Evolutionary conservation across 371 early-diverging fungal genomes (phyloP), one percentile per base, ranked within the genome.

Genomic region (Rhizopus delemar): DNA sequence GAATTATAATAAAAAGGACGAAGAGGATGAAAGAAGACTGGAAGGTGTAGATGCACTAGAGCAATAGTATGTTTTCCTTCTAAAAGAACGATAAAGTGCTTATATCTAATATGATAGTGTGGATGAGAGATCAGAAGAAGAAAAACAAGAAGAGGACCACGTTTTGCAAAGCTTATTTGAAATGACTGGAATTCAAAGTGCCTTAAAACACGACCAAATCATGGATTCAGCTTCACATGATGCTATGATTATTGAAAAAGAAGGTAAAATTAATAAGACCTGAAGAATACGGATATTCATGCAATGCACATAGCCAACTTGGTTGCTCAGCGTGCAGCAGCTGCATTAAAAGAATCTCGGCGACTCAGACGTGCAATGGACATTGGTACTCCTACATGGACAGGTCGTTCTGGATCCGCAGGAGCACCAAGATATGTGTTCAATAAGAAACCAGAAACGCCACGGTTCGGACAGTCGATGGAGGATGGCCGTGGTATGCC

Each of bases 121-220:
- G 15, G 43, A 43, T 5, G 43, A 43, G 5, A 8, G 60, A 64
- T 5, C 39, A 62, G n/a, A 54, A 32, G 7, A 51, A 63, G 31
- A 64, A 62, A 13, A 65, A 29, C 52, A 56, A 8, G 64, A 62
- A 39, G 73, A 68, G 41, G 77, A 82, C 41, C 75, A 83, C 32
- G 86, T 95, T 4, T 70, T 95, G 13, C 60, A 81, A 8, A 85
- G 84, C 22, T 65, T 95, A 33, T 92, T 94, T 65, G 83, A 90
- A 68, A 87, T 86, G 73, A 85, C 90, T 0, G 93, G 93, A 0
- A 85, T 95, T 15, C 93, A 93, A 59, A 88, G 92, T 50, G 94
- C 92, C 0, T 65, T 95, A 22, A 75, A 91, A 51, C 96, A 97
- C 63, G 97, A 97, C 61, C 85, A 82, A 22, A 91, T 96, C 46